Percentiles rank a stretch among this genome's conserved stretches.
These are phyloP conservation scores for Phyllosticta citriasiana DNA, from an alignment of 2,329 filamentous ascomycete species.

Conservation along the genomic window DNA sequence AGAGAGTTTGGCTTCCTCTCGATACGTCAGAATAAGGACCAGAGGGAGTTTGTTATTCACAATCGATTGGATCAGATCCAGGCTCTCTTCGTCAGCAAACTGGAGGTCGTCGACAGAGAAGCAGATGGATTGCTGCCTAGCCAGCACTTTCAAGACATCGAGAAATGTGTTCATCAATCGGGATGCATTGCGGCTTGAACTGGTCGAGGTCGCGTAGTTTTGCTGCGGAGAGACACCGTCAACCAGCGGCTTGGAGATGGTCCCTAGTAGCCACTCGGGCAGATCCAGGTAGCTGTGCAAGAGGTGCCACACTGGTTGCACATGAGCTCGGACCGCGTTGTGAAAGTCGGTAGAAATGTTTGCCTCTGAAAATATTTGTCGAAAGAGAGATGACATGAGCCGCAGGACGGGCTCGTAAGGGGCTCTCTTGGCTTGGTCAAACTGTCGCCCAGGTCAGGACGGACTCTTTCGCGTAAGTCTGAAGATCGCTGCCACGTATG, in stretches of 20 bases:
- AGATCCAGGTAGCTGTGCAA: slow-evolving; percentile 50
- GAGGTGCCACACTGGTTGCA: slow-evolving; percentile 48
- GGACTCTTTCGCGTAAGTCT: background rate
- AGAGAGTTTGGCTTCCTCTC: slow-evolving; percentile 30
- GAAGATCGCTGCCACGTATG: background rate
- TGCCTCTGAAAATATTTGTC: slow-evolving; percentile 55
- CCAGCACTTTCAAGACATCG: slow-evolving; percentile 73
- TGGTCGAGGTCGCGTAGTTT: background rate
- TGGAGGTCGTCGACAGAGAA: slow-evolving; percentile 84
- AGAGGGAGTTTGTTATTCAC: slow-evolving; percentile 69
- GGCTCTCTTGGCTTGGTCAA: slow-evolving; percentile 48
- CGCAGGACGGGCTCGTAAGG: slow-evolving; percentile 53
- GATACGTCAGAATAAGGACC: slow-evolving; percentile 64
- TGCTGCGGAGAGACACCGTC: slow-evolving; percentile 18
- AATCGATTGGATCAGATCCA: slow-evolving; percentile 75
- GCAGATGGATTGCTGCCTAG: slow-evolving; percentile 76
- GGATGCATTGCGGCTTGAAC: slow-evolving; percentile 11
- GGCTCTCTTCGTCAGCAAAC: slow-evolving; percentile 77
- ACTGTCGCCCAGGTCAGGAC: slow-evolving; percentile 16
- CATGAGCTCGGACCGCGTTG: slow-evolving; percentile 44
- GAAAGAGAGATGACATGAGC: slow-evolving; percentile 50
- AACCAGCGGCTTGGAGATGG: slow-evolving; percentile 15
- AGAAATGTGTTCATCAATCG: slow-evolving; percentile 81
- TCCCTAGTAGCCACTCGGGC: slow-evolving; percentile 52
- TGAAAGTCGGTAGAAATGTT: slow-evolving; percentile 54